A percentile compares a stretch with the other conserved stretches of the same genome.
Conservation (phyloP, 768 basidiomycete genomes). For the Boletus speciosus region DNA sequence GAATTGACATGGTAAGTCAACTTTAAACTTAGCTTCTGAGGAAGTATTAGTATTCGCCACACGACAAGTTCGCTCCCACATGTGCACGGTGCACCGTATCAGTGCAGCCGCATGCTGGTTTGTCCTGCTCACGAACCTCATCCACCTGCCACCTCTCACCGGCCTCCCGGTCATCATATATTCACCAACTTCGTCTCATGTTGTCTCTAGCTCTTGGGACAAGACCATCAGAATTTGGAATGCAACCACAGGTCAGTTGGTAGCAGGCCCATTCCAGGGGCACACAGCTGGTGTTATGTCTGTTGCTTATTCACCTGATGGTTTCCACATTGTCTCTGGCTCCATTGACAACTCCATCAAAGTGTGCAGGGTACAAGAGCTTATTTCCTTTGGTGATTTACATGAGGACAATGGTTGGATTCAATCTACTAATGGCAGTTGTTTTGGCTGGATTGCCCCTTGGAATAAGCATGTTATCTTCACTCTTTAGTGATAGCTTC, state of each 20-base stretch:
- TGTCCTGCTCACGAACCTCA: no score
- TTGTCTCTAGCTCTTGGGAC: slow-evolving; percentile 1
- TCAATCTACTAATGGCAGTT: not conserved
- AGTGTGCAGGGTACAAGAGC: not conserved
- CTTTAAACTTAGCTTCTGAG: no score
- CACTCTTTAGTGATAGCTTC: not conserved
- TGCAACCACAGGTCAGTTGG: not conserved
- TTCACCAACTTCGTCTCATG: not conserved
- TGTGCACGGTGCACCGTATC: no score
- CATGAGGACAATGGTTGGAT: slow-evolving; percentile 1
- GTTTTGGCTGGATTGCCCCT: slow-evolving; percentile 5
- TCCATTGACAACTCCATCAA: not conserved
- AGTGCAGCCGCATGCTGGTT: no score
- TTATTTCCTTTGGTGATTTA: not conserved
- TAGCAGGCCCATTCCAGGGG: not conserved
- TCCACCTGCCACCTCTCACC: no score
- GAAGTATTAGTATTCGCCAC: no score
- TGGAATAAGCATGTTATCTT: not conserved
- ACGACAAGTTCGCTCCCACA: no score
- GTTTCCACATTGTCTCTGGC: not conserved
- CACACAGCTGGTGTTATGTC: slow-evolving; percentile 4
- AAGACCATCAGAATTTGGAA: slow-evolving; percentile 15
- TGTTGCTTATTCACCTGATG: slow-evolving; percentile 7
- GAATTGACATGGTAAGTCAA: no score
- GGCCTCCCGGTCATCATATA: no score